Conservation (phyloP, 495 filamentous ascomycete species). For the Hyaloscypha hepaticicola region DNA sequence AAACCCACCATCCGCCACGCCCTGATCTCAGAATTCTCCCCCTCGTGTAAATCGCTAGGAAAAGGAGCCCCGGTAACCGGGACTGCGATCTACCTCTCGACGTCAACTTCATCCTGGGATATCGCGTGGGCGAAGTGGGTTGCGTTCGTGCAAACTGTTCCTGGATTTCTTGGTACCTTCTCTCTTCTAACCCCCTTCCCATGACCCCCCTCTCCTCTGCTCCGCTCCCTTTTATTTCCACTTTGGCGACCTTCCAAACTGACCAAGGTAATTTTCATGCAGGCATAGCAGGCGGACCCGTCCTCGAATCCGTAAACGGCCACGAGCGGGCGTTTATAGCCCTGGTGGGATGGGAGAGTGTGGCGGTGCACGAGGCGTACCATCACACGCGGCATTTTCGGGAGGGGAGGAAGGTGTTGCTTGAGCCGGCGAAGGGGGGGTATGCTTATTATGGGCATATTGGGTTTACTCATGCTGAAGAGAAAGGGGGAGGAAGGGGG, state of each 20-base stretch:
- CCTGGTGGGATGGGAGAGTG: slow-evolving; percentile 15
- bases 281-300: neutral
- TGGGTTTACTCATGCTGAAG: slow-evolving; percentile 1
- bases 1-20: slow-evolving; percentile 6
- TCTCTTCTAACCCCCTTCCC: too few relatives aligned
- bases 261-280: neutral
- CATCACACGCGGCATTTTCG: slow-evolving; percentile 26
- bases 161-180: slow-evolving; percentile 24
- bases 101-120: neutral
- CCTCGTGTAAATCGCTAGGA: slow-evolving; percentile 8
- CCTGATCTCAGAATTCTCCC: slow-evolving; percentile 5
- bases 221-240: too few relatives aligned
- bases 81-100: slow-evolving; percentile 23
- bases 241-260: neutral
- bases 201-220: neutral
- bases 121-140: slow-evolving; percentile 24
- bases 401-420: slow-evolving; percentile 13
- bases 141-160: slow-evolving; percentile 13
- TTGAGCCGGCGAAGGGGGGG: slow-evolving; percentile 6
- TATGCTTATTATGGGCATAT: slow-evolving; percentile 28
- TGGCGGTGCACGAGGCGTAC: slow-evolving; percentile 22
- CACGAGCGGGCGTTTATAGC: slow-evolving; percentile 13
- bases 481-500: neutral
- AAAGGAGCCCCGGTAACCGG: slow-evolving; percentile 19
- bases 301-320: slow-evolving; percentile 10